Evolutionary conservation across 768 basidiomycete species (phyloP).

Genomic region (Leccinum boreale): DNA sequence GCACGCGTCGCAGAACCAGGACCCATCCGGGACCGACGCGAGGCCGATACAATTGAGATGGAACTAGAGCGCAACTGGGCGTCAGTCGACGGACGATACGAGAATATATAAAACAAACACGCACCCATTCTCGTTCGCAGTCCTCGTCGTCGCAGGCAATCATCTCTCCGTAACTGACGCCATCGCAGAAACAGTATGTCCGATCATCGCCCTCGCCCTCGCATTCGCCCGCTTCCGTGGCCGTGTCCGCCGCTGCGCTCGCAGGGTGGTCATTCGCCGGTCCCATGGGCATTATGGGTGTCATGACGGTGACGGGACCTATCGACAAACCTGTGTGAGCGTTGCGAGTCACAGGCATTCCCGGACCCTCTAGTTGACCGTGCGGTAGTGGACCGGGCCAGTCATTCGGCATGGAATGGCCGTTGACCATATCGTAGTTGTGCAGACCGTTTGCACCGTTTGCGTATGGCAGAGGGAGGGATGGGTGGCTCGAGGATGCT

Average conservation of each 20-base stretch:
- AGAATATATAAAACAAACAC: conserved; percentile 21
- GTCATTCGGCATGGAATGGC: conserved; percentile 37
- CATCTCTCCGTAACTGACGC: conserved; percentile 90
- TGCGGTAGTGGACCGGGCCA: conserved; percentile 50
- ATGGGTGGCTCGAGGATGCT: conserved; percentile 49
- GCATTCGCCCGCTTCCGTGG: conserved; percentile 43
- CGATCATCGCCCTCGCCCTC: conserved; percentile 60
- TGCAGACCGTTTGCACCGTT: conserved; percentile 37
- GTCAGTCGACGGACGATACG: not conserved
- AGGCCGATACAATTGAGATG: conserved; percentile 76
- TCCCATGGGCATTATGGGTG: conserved; percentile 19
- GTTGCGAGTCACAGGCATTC: conserved; percentile 65
- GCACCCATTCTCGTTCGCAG: conserved; percentile 89
- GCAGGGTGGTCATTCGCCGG: conserved; percentile 33
- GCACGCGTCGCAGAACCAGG: conserved; percentile 76
- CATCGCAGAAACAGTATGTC: conserved; percentile 83
- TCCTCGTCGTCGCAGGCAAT: conserved; percentile 83
- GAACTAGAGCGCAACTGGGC: conserved; percentile 49
- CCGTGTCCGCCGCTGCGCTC: conserved; percentile 37
- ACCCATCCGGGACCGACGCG: conserved; percentile 59
- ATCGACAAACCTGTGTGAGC: conserved; percentile 24
- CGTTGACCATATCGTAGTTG: conserved; percentile 39
- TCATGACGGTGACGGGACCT: conserved; percentile 23
- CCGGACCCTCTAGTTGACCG: conserved; percentile 69
- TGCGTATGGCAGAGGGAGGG: conserved; percentile 45